phyloP scores from a whole-genome alignment of 805 yeast species.

The Maudiozyma turicensis region DNA sequence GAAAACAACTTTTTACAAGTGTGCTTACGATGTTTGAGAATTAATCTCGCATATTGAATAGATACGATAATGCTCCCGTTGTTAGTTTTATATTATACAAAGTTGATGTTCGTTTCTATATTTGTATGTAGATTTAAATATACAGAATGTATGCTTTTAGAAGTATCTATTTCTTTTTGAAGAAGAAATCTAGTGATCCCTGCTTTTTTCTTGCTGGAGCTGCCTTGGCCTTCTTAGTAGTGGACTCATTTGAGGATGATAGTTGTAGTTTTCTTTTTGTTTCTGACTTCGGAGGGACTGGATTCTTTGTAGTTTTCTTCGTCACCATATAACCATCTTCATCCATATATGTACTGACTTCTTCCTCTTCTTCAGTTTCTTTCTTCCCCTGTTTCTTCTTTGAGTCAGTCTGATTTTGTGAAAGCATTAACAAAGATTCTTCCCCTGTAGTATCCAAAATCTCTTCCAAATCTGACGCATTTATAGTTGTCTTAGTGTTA shows the following conservation, averaged over 20 bases:
- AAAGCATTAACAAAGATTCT: constrained; percentile 20
- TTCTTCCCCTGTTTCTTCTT: neutral
- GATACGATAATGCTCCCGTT: no score
- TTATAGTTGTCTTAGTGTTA: neutral
- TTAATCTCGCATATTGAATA: no score
- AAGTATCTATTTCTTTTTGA: constrained; percentile 12
- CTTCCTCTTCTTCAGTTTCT: constrained; percentile 4
- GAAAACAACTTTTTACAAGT: no score
- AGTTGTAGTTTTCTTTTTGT: constrained; percentile 1
- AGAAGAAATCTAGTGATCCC: constrained; percentile 27
- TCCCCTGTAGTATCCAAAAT: constrained; percentile 27
- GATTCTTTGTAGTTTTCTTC: constrained; percentile 8
- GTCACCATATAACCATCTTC: constrained; percentile 30
- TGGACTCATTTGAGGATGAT: neutral
- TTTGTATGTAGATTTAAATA: no score
- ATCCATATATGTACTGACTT: constrained; percentile 17
- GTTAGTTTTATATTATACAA: no score
- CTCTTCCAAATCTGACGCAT: constrained; percentile 18
- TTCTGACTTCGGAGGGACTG: constrained; percentile 1
- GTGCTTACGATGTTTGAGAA: no score
- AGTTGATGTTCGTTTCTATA: no score
- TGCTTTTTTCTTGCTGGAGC: constrained; percentile 20
- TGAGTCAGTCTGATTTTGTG: neutral
- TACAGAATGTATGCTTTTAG: neutral
- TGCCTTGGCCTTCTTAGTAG: neutral